These are phyloP conservation scores for Fusarium keratoplasticum DNA, from an alignment of 2,329 filamentous ascomycete genomes.

Conservation along the genomic window DNA sequence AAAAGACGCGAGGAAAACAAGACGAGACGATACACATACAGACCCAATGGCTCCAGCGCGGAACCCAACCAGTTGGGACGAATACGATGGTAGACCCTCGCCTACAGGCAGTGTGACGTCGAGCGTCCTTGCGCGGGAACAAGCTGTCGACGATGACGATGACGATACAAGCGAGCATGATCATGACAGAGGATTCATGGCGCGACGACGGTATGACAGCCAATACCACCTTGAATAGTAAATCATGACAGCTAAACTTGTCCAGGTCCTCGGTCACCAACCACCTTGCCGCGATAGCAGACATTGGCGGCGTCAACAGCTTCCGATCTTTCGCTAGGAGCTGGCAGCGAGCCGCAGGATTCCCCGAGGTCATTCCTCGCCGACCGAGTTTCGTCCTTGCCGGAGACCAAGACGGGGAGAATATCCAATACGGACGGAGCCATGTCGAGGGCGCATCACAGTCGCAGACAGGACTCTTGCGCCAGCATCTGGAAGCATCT, in stretches of 20 bases:
- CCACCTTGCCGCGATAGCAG: constrained; percentile 67
- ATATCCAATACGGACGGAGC: constrained; percentile 56
- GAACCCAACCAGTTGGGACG: constrained; percentile 60
- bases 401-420: constrained; percentile 57
- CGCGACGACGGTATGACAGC: constrained; percentile 47
- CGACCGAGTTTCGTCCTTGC: constrained; percentile 78
- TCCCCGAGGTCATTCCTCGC: constrained; percentile 87
- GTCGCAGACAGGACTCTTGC: constrained; percentile 59
- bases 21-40: constrained; percentile 3
- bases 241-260: background rate
- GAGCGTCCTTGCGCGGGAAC: constrained; percentile 57
- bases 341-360: constrained; percentile 90
- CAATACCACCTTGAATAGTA: too few species aligned
- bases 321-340: constrained; percentile 93
- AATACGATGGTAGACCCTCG: constrained; percentile 58
- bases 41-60: constrained; percentile 46
- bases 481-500: constrained; percentile 63
- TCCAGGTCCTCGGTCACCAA: constrained; percentile 69
- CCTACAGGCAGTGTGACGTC: constrained; percentile 57
- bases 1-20: constrained; percentile 1
- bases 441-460: constrained; percentile 52
- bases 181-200: constrained; percentile 37
- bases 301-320: constrained; percentile 92
- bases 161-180: constrained; percentile 50
- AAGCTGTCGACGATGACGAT: constrained; percentile 59